These are phyloP conservation scores for Tylopilus subfusipes DNA, from an alignment of 768 basidiomycete species.

Conservation along the genomic window DNA sequence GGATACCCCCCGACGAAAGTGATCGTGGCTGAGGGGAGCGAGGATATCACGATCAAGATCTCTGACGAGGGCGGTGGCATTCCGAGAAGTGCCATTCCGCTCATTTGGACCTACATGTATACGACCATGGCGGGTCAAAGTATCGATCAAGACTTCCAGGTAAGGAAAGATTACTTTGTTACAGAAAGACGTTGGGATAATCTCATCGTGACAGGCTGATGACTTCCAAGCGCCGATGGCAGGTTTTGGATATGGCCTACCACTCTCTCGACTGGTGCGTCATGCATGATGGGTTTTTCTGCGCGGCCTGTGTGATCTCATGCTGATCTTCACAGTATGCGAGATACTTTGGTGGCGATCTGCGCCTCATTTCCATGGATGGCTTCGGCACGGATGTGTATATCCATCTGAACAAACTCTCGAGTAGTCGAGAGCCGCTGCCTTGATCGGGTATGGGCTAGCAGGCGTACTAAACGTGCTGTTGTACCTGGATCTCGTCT, in stretches of 20 bases:
- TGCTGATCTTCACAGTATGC: conserved; percentile 59
- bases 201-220: conserved; percentile 43
- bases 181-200: background rate
- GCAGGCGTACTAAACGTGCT: background rate
- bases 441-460: conserved; percentile 6
- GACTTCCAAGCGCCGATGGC: conserved; percentile 99
- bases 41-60: conserved; percentile 99
- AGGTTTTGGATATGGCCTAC: conserved; percentile 92
- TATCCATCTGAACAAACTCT: conserved; percentile 84
- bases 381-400: conserved; percentile 96
- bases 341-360: conserved; percentile 91
- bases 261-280: conserved; percentile 84
- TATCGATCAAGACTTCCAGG: conserved; percentile 69
- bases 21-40: conserved; percentile 93
- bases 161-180: background rate
- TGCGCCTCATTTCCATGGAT: conserved; percentile 97
- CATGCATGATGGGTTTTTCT: background rate
- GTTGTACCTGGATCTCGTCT: background rate
- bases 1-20: conserved; percentile 27
- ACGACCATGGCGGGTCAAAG: conserved; percentile 75
- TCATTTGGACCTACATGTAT: conserved; percentile 99
- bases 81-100: conserved; percentile 75
- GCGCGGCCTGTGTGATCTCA: background rate
- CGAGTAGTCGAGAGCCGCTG: conserved; percentile 38
- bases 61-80: conserved; percentile 95